Evolutionary conservation across 305 asterid genomes (phyloP).

Genomic region (Ilex paraguariensis): DNA sequence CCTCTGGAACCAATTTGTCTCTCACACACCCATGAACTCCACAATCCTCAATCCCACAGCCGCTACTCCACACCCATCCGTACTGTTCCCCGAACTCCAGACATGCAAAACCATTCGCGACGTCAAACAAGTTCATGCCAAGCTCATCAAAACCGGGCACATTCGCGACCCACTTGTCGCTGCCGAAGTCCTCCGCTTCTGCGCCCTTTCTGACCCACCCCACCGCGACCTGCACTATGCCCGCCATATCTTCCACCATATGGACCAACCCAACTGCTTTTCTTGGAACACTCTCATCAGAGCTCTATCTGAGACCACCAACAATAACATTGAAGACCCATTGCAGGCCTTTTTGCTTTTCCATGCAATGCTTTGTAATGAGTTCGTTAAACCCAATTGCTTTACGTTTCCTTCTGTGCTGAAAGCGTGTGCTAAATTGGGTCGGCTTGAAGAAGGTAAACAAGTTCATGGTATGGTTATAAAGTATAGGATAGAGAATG

Average conservation of each 20-base stretch:
- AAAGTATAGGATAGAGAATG: constrained; percentile 46
- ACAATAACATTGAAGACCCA: constrained; percentile 22
- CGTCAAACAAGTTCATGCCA: not conserved
- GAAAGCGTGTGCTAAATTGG: constrained; percentile 59
- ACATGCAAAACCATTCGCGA: not conserved
- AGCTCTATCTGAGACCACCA: constrained; percentile 36
- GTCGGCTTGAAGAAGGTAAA: constrained; percentile 38
- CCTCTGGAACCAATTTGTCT: no score
- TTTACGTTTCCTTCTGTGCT: constrained; percentile 75
- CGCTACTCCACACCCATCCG: not conserved
- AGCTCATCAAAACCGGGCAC: constrained; percentile 1
- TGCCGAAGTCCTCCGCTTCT: not conserved
- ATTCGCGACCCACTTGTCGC: not conserved
- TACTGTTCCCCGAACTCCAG: not conserved
- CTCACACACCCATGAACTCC: not conserved
- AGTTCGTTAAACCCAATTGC: constrained; percentile 50
- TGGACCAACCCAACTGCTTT: constrained; percentile 64
- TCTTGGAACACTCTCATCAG: constrained; percentile 75
- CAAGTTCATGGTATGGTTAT: constrained; percentile 67
- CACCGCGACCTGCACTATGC: not conserved
- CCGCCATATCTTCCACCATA: constrained; percentile 61
- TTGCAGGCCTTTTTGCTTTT: constrained; percentile 33
- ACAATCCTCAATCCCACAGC: not conserved
- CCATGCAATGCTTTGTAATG: constrained; percentile 32
- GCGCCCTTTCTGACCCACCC: not conserved